Evolutionary conservation across 768 basidiomycete species (phyloP), one percentile per base, ranked within the genome.

Genomic region (Lactifluus piperatus): DNA sequence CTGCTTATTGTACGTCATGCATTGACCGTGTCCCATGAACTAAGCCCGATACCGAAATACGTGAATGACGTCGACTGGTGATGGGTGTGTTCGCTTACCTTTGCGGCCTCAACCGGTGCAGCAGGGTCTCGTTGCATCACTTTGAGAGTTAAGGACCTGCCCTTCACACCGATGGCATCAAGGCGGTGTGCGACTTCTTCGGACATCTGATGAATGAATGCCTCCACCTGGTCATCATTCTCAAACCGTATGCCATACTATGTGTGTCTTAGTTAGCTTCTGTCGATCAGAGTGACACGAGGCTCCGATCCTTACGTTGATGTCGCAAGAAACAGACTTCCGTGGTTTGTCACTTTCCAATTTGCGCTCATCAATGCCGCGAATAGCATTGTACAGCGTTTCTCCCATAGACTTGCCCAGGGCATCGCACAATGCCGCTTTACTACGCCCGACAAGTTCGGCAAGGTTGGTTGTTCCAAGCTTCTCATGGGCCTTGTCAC

Each of bases 161-260:
- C 94, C 39, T 80, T 74, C 78, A 87, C 83, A 29, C 79, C 76
- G 44, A 87, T 76, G 20, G 77, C 79, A 44, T 87, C 77, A 66
- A 98, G 73, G 6, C 93, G 77, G 55, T 77, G 80, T 22, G 85
- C 74, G 2, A 95, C 87, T 70, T 94, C 92, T 30, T 75, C 77
- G 0, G 86, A 85, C 75, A 99, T 81, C 60, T 86, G 83, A 49
- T 74, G 76, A 7, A 97, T 73, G 66, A 95, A 97, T 2, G 74
- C 71, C 68, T 92, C 85, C 6, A 89, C 92, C 68, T 97, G 86
- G 37, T 84, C 84, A 57, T 84, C 78, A 56, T 83, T 83, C 66
- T 88, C 82, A 70, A 98, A 98, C 4, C 97, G 85, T 56, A 99
- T 97, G 0, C 93, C 97, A 69, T 97, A 99, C 94, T 97, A 56